Conservation (phyloP, 2,329 filamentous ascomycete species). For the Plenodomus biglobosus region DNA sequence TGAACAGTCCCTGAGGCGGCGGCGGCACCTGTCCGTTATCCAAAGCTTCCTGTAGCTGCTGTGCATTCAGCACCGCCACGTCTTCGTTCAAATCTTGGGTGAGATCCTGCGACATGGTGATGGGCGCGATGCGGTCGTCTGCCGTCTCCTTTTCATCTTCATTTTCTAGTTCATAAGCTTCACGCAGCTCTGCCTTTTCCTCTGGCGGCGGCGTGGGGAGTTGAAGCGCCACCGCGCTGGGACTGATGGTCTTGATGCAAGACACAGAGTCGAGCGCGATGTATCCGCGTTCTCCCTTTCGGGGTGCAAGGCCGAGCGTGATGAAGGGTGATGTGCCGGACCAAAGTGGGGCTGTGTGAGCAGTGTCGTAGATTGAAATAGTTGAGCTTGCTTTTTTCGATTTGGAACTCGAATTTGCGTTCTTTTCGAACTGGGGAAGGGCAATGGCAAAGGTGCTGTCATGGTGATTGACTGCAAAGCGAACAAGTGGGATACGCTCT, state of each 20-base stretch:
- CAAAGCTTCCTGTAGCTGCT: slow-evolving; percentile 21
- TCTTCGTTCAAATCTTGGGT: slow-evolving; percentile 15
- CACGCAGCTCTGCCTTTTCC: slow-evolving; percentile 34
- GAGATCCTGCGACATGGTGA: slow-evolving; percentile 10
- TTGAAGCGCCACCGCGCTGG: slow-evolving; percentile 28
- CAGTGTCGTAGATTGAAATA: slow-evolving; percentile 67
- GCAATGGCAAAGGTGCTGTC: slow-evolving; percentile 49
- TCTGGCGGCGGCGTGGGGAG: slow-evolving; percentile 38
- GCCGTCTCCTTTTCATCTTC: slow-evolving; percentile 7
- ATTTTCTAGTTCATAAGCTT: slow-evolving; percentile 10
- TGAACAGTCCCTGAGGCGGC: slow-evolving; percentile 20
- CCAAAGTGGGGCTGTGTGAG: slow-evolving; percentile 61
- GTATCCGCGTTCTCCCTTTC: slow-evolving; percentile 68
- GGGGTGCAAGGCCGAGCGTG: slow-evolving; percentile 68
- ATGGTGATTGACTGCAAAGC: slow-evolving; percentile 70
- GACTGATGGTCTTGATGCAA: slow-evolving; percentile 60
- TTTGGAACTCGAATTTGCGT: slow-evolving; percentile 32
- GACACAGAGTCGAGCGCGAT: slow-evolving; percentile 74
- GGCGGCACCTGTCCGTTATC: slow-evolving; percentile 16
- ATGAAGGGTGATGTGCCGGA: slow-evolving; percentile 57
- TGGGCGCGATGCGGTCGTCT: slow-evolving; percentile 2
- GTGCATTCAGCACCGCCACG: slow-evolving; percentile 15
- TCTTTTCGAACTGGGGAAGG: slow-evolving; percentile 40
- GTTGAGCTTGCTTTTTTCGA: slow-evolving; percentile 47
- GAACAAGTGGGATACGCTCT: slow-evolving; percentile 49